Evolutionary conservation across 345 rosid genomes (phyloP).

Genomic region (Fremontodendron californicum): DNA sequence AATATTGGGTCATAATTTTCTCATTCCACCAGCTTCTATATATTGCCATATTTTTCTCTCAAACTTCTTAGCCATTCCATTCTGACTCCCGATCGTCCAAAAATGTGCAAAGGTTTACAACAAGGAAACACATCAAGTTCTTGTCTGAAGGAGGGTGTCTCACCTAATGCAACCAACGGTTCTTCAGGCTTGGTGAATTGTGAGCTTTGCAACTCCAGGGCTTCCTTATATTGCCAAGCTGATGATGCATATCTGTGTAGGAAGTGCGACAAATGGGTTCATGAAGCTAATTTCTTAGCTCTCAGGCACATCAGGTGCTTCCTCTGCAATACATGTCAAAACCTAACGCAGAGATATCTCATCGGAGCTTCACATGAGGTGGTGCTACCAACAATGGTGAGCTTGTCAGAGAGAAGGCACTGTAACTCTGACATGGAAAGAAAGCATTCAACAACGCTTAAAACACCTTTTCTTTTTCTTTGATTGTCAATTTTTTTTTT

Average conservation of each 20-base stretch:
- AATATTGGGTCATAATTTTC: not conserved
- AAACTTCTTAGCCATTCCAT: not conserved
- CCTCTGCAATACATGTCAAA: constrained; percentile 59
- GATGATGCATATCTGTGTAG: constrained; percentile 70
- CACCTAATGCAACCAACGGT: not conserved
- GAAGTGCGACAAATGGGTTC: constrained; percentile 71
- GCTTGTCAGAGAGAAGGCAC: constrained; percentile 22
- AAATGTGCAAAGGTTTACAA: constrained; percentile 54
- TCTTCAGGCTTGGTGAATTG: constrained; percentile 31
- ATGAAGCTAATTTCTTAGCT: constrained; percentile 78
- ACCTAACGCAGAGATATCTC: constrained; percentile 52
- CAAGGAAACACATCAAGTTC: constrained; percentile 21
- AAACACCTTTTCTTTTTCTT: constrained; percentile 56
- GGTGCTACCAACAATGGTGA: constrained; percentile 31
- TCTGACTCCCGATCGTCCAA: not conserved
- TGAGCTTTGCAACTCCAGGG: constrained; percentile 63
- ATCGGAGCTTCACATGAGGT: constrained; percentile 48
- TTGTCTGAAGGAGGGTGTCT: constrained; percentile 16
- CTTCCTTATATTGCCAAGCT: constrained; percentile 70
- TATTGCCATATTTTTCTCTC: not conserved
- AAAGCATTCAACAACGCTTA: constrained; percentile 20
- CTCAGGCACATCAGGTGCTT: constrained; percentile 69
- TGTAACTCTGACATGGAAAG: constrained; percentile 27
- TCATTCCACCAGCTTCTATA: not conserved
- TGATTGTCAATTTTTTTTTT: constrained; percentile 24